Conservation (phyloP, 2,329 filamentous ascomycete species). For the Fusarium oxysporum region DNA sequence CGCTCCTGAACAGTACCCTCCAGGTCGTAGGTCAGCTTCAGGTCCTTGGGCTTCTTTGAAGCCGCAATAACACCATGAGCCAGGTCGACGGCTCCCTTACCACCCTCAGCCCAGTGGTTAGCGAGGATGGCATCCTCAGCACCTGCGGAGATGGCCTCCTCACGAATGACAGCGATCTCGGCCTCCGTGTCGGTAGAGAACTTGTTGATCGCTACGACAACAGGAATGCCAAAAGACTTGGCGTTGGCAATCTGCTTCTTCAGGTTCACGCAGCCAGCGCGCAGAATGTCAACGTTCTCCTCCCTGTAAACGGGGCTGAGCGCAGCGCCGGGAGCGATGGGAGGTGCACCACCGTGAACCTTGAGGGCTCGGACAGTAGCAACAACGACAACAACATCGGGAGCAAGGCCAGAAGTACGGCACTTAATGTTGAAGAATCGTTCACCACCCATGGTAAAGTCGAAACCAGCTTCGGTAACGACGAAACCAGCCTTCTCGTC, state of each 20-base stretch:
- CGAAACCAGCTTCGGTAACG: slow-evolving; percentile 96
- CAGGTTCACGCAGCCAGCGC: slow-evolving; percentile 91
- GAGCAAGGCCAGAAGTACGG: slow-evolving; percentile 89
- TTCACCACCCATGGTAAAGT: slow-evolving; percentile 99
- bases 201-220: slow-evolving; percentile 97
- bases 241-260: slow-evolving; percentile 96
- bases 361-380: slow-evolving; percentile 96
- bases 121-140: slow-evolving; percentile 93
- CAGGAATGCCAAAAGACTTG: slow-evolving; percentile 87
- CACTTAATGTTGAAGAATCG: slow-evolving; percentile 99
- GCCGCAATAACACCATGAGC: slow-evolving; percentile 88
- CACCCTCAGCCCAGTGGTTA: slow-evolving; percentile 97
- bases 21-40: slow-evolving; percentile 86
- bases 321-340: slow-evolving; percentile 86
- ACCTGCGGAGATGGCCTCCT: slow-evolving; percentile 91
- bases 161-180: slow-evolving; percentile 87
- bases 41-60: slow-evolving; percentile 84
- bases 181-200: slow-evolving; percentile 94
- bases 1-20: slow-evolving; percentile 86
- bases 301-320: slow-evolving; percentile 90
- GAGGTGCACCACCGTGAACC: slow-evolving; percentile 96
- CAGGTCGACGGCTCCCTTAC: slow-evolving; percentile 88
- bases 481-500: slow-evolving; percentile 88
- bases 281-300: slow-evolving; percentile 92
- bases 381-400: slow-evolving; percentile 94